Base-by-base conservation (phyloP, 2,329 filamentous ascomycete species). In the Pyrenochaeta sp. region DNA sequence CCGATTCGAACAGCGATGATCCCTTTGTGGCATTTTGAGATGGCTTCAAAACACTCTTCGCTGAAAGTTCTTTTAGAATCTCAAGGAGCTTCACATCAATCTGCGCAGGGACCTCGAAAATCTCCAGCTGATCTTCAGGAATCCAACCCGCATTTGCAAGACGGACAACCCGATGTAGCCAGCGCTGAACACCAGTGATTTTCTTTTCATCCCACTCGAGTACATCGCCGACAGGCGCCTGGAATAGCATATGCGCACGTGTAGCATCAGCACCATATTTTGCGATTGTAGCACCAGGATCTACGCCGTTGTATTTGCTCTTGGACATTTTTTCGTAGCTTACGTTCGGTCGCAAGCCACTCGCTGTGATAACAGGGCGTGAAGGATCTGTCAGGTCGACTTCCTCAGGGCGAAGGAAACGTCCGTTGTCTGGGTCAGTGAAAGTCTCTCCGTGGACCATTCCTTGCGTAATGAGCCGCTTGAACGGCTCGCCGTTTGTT, bases 251-350 rank as follows among this genome's bases (percentile, higher is more conserved):
- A 73, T 97, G 93, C 3, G 92, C 92, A 54, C 93, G 84, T 2
- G 91, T 93, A 5, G 91, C 89, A 75, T 97, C 93, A 1, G 92
- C 91, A 24, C 93, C 93, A 67, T 95, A 90, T 65, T 86, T 87
- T 7, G 83, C 79, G 56, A 95, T 91, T 62, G 90, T 91, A 0
- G 81, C 82, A 0, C 86, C 88, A 0, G 93, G 93, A 72, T 96
- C 92, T 6, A 96, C 91, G 27, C 93, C 93, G 72, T 97, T 97
- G 79, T 95, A 84, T 77, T 97, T 97, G 69, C 91, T 96, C 79
- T 97, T 97, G 39, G 91, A 95, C 93, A 97, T 97, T 74, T 97
- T 97, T 75, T 96, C 92, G 67, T 86, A 96, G 1, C 86, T 88
- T 19, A 92, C 78, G 28, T 81, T 85, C 1, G 90, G 87, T 0